These are phyloP conservation scores for Scedosporium boydii DNA, from an alignment of 2,329 filamentous ascomycete species.

Conservation along the genomic window DNA sequence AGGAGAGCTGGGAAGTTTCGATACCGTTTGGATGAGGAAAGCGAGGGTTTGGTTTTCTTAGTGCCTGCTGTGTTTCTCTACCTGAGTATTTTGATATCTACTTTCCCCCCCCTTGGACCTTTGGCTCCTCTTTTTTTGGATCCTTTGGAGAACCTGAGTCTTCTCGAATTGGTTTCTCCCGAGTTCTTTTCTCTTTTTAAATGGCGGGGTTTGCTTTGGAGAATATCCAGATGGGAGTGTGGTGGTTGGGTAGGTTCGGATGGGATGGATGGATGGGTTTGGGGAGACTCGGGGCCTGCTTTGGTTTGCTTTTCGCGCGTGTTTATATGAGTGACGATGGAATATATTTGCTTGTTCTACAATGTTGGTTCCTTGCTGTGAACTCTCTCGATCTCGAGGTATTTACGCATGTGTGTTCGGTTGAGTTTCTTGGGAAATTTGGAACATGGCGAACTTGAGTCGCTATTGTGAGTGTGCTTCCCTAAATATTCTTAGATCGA, in stretches of 20 bases:
- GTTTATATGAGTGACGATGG: constrained; percentile 2
- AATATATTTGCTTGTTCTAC: background rate
- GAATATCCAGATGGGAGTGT: background rate
- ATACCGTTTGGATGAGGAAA: too few species aligned
- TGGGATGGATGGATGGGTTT: background rate
- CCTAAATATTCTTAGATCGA: background rate
- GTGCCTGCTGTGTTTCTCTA: too few species aligned
- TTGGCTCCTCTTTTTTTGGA: too few species aligned
- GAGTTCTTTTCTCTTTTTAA: background rate
- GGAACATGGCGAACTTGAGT: background rate
- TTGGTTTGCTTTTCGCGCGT: background rate
- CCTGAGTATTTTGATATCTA: too few species aligned
- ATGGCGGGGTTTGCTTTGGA: background rate
- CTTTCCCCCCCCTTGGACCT: too few species aligned
- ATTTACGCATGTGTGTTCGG: background rate
- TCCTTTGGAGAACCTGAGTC: too few species aligned
- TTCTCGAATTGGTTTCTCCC: background rate
- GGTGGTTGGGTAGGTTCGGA: background rate
- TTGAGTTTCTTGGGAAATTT: too few species aligned
- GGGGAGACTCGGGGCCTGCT: background rate
- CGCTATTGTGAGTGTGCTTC: background rate
- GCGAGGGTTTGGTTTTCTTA: too few species aligned
- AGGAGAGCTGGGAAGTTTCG: too few species aligned
- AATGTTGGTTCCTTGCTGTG: background rate
- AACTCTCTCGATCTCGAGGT: background rate